Evolutionary conservation across 1,139 yeast genomes (phyloP).

Genomic region (Suhomyces atakaporum): DNA sequence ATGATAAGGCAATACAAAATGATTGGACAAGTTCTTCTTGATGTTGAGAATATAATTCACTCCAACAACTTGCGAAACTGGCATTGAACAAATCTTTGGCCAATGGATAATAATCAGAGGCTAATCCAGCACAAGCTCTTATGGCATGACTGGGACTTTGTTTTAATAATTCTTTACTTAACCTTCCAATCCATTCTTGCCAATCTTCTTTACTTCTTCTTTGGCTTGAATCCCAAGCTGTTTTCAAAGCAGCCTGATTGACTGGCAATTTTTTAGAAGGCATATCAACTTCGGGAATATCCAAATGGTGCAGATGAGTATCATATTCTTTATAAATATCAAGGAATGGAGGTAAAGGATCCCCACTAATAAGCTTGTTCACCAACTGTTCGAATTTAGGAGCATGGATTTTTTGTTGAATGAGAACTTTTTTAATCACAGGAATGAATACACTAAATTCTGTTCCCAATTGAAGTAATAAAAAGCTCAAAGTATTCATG

Average conservation of each 20-base stretch:
- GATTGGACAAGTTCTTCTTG: constrained; percentile 89
- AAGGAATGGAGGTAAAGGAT: constrained; percentile 79
- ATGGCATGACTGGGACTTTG: constrained; percentile 96
- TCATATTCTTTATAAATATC: constrained; percentile 71
- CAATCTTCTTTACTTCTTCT: constrained; percentile 92
- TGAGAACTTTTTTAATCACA: constrained; percentile 70
- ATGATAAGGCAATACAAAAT: constrained; percentile 81
- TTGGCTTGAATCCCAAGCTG: constrained; percentile 91
- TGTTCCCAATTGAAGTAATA: constrained; percentile 77
- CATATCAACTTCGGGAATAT: constrained; percentile 66
- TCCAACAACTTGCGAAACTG: constrained; percentile 96
- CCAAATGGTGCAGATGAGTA: constrained; percentile 49
- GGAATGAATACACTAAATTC: constrained; percentile 90
- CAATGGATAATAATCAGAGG: constrained; percentile 83
- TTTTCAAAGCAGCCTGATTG: constrained; percentile 71
- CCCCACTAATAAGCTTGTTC: constrained; percentile 77
- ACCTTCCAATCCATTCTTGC: constrained; percentile 94
- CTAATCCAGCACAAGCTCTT: constrained; percentile 89
- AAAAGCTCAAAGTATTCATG: constrained; percentile 78
- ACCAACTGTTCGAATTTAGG: constrained; percentile 81
- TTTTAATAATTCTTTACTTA: constrained; percentile 81
- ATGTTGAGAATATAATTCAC: constrained; percentile 85
- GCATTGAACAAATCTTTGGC: constrained; percentile 93
- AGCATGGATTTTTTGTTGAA: constrained; percentile 66
- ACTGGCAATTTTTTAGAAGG: constrained; percentile 78